Percentiles rank a stretch among this genome's conserved stretches.
Evolutionary conservation across 116 monocot genomes (phyloP).

Genomic region (Dioscorea cayenensis): DNA sequence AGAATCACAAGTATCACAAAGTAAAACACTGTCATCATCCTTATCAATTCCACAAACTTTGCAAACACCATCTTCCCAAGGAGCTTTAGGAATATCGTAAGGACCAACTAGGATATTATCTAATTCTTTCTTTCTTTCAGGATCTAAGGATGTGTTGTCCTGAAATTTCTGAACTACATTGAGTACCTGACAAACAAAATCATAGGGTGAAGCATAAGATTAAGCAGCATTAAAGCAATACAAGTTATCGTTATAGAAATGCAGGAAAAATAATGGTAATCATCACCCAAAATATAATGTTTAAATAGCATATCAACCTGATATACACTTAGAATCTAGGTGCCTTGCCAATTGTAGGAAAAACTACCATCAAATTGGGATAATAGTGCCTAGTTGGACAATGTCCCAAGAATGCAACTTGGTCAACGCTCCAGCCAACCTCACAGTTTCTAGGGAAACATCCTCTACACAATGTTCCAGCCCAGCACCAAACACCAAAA

Average conservation of each 20-base stretch:
- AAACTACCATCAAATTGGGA: too few species aligned
- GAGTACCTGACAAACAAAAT: conserved; percentile 46
- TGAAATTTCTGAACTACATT: conserved; percentile 32
- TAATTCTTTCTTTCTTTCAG: conserved; percentile 38
- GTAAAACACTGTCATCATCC: conserved; percentile 90
- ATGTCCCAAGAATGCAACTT: too few species aligned
- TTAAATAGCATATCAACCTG: too few species aligned
- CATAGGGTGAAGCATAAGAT: background rate
- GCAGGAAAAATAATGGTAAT: too few species aligned
- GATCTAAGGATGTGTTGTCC: conserved; percentile 20
- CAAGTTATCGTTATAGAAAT: background rate
- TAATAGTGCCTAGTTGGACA: too few species aligned
- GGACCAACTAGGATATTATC: conserved; percentile 31
- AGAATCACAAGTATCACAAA: conserved; percentile 97
- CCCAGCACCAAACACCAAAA: too few species aligned
- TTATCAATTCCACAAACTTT: conserved; percentile 99
- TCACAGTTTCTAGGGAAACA: too few species aligned
- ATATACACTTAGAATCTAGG: too few species aligned
- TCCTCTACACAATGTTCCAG: too few species aligned
- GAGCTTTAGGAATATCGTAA: conserved; percentile 78
- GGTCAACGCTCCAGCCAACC: too few species aligned
- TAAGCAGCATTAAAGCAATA: background rate
- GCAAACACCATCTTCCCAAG: conserved; percentile 98
- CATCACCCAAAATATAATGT: too few species aligned
- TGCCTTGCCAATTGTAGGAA: too few species aligned